A percentile compares a stretch with the other conserved stretches of the same genome.
phyloP scores from a whole-genome alignment of 2,329 filamentous ascomycete genomes.

The Calonectria henricotiae region DNA sequence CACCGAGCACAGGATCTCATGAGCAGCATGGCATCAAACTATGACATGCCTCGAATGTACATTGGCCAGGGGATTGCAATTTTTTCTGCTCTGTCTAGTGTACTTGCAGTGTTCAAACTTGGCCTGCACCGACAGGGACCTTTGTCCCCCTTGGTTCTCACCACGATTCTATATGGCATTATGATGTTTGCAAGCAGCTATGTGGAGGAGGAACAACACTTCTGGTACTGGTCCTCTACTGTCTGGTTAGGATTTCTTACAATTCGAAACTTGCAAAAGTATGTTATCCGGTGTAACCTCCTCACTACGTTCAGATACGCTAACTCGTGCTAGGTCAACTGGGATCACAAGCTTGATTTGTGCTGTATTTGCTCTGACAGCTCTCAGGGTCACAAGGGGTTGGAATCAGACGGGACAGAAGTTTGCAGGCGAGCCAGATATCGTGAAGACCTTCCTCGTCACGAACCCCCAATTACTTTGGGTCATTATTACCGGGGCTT shows the following conservation, averaged over 20 bases:
- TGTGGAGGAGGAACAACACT: conserved; percentile 98
- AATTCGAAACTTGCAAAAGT: conserved; percentile 65
- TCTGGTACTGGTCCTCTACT: conserved; percentile 94
- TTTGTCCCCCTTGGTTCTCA: conserved; percentile 64
- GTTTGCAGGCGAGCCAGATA: conserved; percentile 90
- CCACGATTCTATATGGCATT: conserved; percentile 77
- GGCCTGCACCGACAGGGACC: conserved; percentile 35
- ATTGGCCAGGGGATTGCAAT: conserved; percentile 62
- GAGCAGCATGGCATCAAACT: conserved; percentile 94
- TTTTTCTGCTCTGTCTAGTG: conserved; percentile 51
- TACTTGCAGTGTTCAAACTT: conserved; percentile 35
- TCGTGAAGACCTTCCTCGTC: conserved; percentile 81
- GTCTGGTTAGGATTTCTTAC: conserved; percentile 77
- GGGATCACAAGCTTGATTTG: conserved; percentile 55
- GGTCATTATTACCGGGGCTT: conserved; percentile 79
- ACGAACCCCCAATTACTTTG: conserved; percentile 80
- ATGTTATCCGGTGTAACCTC: conserved; percentile 9
- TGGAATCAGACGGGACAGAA: conserved; percentile 99
- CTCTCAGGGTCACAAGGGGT: conserved; percentile 78
- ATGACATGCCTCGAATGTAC: conserved; percentile 78
- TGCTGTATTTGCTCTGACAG: conserved; percentile 67
- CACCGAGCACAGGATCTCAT: conserved; percentile 83
- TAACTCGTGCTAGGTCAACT: conserved; percentile 45
- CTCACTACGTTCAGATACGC: conserved; percentile 27
- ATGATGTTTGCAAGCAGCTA: conserved; percentile 99